phyloP scores from a whole-genome alignment of 2,329 filamentous ascomycete species.

The Lecanicillium sp. region DNA sequence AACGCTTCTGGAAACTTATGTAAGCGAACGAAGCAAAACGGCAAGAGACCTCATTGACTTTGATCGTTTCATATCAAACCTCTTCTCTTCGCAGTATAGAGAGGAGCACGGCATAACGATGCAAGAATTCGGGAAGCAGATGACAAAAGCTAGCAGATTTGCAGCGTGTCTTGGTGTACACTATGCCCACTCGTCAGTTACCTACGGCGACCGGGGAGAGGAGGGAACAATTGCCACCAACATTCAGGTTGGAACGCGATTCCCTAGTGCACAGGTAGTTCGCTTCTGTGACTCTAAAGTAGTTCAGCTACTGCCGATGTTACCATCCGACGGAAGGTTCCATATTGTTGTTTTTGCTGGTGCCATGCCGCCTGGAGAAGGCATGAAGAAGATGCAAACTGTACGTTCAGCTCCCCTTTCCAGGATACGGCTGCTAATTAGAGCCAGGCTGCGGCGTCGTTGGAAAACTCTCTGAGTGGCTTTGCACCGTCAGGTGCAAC shows the following conservation, averaged over 20 bases:
- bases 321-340: conserved; percentile 37
- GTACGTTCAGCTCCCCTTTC: not conserved
- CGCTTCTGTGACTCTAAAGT: conserved; percentile 51
- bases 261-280: conserved; percentile 50
- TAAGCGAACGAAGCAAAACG: conserved; percentile 42
- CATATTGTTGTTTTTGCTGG: conserved; percentile 50
- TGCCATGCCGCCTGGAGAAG: conserved; percentile 32
- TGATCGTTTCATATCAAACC: conserved; percentile 42
- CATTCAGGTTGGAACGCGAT: conserved; percentile 44
- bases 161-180: conserved; percentile 50
- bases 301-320: conserved; percentile 40
- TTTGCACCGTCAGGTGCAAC: conserved; percentile 35
- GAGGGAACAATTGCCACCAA: conserved; percentile 28
- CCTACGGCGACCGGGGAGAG: conserved; percentile 23
- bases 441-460: not conserved
- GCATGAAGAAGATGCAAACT: conserved; percentile 34
- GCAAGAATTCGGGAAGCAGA: conserved; percentile 14
- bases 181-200: conserved; percentile 42
- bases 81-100: conserved; percentile 38
- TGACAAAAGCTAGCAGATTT: conserved; percentile 40
- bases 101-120: conserved; percentile 29
- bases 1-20: conserved; percentile 36
- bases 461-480: conserved; percentile 15
- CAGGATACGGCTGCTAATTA: too few species aligned
- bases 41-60: conserved; percentile 56